Conservation (phyloP, 2,329 filamentous ascomycete genomes). For the Cordyceps militaris region DNA sequence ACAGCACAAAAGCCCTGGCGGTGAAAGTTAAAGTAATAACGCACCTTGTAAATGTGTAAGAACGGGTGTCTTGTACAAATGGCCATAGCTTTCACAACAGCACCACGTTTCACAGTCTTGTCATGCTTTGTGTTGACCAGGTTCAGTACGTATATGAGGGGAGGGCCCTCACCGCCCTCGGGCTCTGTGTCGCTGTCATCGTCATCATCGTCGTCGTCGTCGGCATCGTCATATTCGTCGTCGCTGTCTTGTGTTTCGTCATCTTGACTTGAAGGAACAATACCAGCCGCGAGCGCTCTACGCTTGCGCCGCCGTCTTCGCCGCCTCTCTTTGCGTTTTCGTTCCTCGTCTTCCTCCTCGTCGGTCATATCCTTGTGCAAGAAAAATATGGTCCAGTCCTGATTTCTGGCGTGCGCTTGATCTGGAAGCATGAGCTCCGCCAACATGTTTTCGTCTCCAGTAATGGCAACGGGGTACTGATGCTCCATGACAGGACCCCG, state of each 20-base stretch:
- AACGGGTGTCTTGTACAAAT: conserved; percentile 98
- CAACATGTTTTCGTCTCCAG: conserved; percentile 94
- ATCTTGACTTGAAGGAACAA: conserved; percentile 38
- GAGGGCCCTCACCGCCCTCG: conserved; percentile 73
- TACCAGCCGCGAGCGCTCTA: conserved; percentile 43
- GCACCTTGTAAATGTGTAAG: conserved; percentile 93
- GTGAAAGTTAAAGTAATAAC: conserved; percentile 19
- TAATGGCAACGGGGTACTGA: conserved; percentile 91
- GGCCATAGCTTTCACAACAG: conserved; percentile 95
- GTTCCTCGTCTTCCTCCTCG: conserved; percentile 71
- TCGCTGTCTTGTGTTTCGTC: conserved; percentile 36
- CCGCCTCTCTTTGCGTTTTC: conserved; percentile 47
- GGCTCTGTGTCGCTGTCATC: conserved; percentile 55
- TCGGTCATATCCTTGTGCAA: conserved; percentile 88
- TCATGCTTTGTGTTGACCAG: conserved; percentile 98
- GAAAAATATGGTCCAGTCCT: conserved; percentile 99
- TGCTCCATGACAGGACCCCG: conserved; percentile 97
- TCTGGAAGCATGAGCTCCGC: conserved; percentile 98
- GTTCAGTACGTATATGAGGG: conserved; percentile 93
- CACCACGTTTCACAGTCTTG: conserved; percentile 84
- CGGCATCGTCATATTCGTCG: conserved; percentile 40
- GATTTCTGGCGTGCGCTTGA: conserved; percentile 86
- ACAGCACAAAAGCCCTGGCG: conserved; percentile 12
- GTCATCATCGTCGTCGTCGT: conserved; percentile 43
- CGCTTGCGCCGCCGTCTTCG: conserved; percentile 44